Conservation (phyloP, 2,329 filamentous ascomycete species). For the Monilinia fructicola region DNA sequence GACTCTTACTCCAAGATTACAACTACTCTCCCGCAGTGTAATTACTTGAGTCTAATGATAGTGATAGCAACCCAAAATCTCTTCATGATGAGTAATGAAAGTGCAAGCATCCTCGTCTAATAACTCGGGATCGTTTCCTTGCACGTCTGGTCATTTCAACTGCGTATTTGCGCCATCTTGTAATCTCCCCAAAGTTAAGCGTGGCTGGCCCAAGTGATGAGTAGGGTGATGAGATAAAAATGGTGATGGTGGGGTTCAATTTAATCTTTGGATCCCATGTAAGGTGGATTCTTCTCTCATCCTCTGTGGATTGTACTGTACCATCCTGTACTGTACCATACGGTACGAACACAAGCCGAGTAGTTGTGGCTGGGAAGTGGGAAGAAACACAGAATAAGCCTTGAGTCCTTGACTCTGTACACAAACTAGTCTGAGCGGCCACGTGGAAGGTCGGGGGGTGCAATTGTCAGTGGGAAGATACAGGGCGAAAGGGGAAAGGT, state of each 20-base stretch:
- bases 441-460: slow-evolving; percentile 21
- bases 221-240: slow-evolving; percentile 10
- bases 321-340: too few relatives aligned
- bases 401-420: neutral
- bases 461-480: slow-evolving; percentile 6
- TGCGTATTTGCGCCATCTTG: slow-evolving; percentile 4
- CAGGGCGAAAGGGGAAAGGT: slow-evolving; percentile 11
- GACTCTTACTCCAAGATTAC: neutral
- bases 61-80: neutral
- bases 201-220: slow-evolving; percentile 13
- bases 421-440: slow-evolving; percentile 19
- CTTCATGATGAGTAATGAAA: neutral
- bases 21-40: neutral
- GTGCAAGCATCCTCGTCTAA: neutral
- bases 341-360: neutral
- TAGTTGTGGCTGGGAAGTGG: neutral
- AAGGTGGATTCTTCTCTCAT: neutral
- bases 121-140: neutral
- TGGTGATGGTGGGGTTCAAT: slow-evolving; percentile 5
- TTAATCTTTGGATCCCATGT: slow-evolving; percentile 11
- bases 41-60: neutral
- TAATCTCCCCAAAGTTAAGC: slow-evolving; percentile 15
- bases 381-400: slow-evolving; percentile 8
- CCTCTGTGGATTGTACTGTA: slow-evolving; percentile 6
- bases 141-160: slow-evolving; percentile 3